Conservation (phyloP, 768 basidiomycete genomes). For the Mycena epipterygia region DNA sequence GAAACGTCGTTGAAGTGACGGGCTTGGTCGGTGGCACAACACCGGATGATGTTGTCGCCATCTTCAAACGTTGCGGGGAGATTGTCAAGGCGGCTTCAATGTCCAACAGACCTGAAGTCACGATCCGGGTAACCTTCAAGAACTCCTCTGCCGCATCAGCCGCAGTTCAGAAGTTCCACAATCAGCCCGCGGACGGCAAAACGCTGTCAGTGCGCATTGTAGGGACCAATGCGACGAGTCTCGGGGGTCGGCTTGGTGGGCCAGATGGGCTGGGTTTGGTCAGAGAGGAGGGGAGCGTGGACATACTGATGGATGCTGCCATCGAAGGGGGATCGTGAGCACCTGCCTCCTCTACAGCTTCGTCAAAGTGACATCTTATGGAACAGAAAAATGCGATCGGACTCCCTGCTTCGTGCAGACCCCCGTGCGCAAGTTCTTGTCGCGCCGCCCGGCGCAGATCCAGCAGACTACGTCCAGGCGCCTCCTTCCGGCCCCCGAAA, state of each 20-base stretch:
- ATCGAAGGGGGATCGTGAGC: conserved; percentile 71
- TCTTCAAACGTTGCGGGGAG: conserved; percentile 85
- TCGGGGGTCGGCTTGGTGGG: conserved; percentile 72
- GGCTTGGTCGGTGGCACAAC: conserved; percentile 84
- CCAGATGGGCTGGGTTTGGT: conserved; percentile 66
- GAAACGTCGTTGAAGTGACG: conserved; percentile 81
- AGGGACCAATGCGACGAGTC: conserved; percentile 63
- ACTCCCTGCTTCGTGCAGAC: conserved; percentile 72
- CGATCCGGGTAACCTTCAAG: conserved; percentile 83
- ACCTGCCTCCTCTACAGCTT: not conserved
- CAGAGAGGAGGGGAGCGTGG: conserved; percentile 66
- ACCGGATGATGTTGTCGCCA: conserved; percentile 86
- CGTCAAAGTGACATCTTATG: not conserved
- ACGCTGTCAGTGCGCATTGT: conserved; percentile 75
- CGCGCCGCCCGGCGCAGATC: conserved; percentile 76
- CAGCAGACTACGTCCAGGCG: conserved; percentile 63
- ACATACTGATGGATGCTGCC: conserved; percentile 70
- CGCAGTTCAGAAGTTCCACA: conserved; percentile 83
- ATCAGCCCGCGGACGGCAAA: conserved; percentile 87
- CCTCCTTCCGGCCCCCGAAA: conserved; percentile 46
- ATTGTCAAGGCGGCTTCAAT: conserved; percentile 65
- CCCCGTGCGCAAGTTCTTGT: conserved; percentile 79
- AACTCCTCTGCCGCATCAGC: conserved; percentile 69
- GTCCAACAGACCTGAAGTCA: conserved; percentile 55
- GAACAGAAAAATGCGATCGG: conserved; percentile 89